phyloP scores from a whole-genome alignment of 768 basidiomycete genomes.

The Coprinopsis cinerea region DNA sequence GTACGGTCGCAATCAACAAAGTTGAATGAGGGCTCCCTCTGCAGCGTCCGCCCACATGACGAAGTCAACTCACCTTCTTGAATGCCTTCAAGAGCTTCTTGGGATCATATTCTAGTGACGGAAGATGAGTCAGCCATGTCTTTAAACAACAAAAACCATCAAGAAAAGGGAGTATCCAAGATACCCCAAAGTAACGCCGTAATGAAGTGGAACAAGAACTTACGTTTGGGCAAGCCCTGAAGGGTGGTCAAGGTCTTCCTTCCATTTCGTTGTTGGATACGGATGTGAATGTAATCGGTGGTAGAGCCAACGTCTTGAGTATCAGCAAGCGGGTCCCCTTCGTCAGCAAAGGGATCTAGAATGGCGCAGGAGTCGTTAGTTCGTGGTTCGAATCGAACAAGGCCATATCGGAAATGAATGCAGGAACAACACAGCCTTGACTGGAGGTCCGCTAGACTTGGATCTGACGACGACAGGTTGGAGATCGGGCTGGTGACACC shows the following conservation, averaged over 20 bases:
- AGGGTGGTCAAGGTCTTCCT: constrained; percentile 97
- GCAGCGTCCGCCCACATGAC: too few relatives aligned
- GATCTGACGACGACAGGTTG: too few relatives aligned
- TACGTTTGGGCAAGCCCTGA: constrained; percentile 89
- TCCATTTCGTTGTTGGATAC: constrained; percentile 99
- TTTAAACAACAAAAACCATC: background rate
- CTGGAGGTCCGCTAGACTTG: too few relatives aligned
- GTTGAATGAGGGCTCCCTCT: too few relatives aligned
- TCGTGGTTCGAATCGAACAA: background rate
- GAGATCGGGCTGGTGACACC: too few relatives aligned
- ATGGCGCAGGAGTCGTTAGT: constrained; percentile 11
- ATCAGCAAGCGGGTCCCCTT: constrained; percentile 75
- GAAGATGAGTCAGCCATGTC: constrained; percentile 10
- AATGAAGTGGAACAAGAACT: constrained; percentile 21
- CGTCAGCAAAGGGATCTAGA: constrained; percentile 93
- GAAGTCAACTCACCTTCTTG: constrained; percentile 75
- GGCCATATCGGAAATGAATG: background rate
- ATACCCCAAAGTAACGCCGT: background rate
- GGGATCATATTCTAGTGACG: constrained; percentile 75
- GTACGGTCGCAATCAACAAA: too few relatives aligned
- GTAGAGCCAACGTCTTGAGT: constrained; percentile 75
- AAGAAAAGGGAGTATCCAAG: background rate
- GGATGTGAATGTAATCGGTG: constrained; percentile 86
- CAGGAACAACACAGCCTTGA: too few relatives aligned
- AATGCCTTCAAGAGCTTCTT: constrained; percentile 99